phyloP scores from a whole-genome alignment of 192 early-diverging fungal genomes.

The Geranomyces michiganensis region DNA sequence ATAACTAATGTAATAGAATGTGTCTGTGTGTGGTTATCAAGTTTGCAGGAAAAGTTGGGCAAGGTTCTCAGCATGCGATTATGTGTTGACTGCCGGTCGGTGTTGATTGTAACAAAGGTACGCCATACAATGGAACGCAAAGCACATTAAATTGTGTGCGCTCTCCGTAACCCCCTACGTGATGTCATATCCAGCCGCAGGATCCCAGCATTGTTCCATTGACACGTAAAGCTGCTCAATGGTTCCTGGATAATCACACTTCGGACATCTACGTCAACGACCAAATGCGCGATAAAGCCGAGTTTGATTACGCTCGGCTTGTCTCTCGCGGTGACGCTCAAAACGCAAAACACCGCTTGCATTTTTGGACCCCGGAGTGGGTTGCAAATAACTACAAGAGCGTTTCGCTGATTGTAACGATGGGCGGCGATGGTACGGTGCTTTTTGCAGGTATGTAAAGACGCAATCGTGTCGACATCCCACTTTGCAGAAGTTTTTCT shows the following conservation, averaged over 20 bases:
- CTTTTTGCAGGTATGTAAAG: conserved; percentile 78
- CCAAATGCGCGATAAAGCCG: not conserved
- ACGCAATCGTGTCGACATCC: not conserved
- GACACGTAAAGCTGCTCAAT: not conserved
- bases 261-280: not conserved
- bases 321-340: not conserved
- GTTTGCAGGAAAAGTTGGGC: conserved; percentile 16
- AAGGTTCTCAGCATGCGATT: conserved; percentile 26
- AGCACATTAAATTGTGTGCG: too few relatives aligned
- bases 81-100: not conserved
- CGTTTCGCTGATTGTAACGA: conserved; percentile 89
- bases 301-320: not conserved
- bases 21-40: not conserved
- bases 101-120: conserved; percentile 33
- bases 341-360: not conserved
- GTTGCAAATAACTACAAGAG: conserved; percentile 66
- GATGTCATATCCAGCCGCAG: not conserved
- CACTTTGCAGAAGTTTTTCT: too few relatives aligned
- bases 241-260: not conserved
- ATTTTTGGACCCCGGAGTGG: conserved; percentile 73
- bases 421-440: conserved; percentile 97
- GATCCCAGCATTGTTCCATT: conserved; percentile 1
- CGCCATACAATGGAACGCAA: not conserved
- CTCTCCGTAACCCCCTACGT: not conserved
- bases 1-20: too few relatives aligned